Evolutionary conservation across 345 rosid species (phyloP).

Genomic region (Angophora floribunda): DNA sequence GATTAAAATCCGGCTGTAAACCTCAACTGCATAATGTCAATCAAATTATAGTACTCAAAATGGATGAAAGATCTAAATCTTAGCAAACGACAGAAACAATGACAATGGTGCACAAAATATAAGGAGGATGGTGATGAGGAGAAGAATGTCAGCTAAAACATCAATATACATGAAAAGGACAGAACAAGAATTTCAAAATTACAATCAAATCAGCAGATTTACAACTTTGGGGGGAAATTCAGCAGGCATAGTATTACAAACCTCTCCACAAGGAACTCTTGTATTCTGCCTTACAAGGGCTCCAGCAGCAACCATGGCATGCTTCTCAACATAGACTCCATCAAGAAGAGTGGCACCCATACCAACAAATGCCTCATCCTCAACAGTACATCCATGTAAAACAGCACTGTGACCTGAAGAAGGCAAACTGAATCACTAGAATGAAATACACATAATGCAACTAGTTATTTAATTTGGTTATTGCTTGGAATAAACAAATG

Average conservation of each 20-base stretch:
- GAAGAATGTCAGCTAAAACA: background rate
- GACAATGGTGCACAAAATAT: background rate
- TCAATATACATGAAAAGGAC: background rate
- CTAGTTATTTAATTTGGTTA: background rate
- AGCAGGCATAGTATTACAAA: constrained; percentile 3
- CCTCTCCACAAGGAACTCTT: constrained; percentile 84
- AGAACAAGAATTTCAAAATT: background rate
- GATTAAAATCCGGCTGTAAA: background rate
- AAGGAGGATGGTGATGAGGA: background rate
- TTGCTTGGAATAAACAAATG: background rate
- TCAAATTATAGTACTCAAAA: background rate
- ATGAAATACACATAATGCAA: background rate
- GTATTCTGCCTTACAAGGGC: constrained; percentile 93
- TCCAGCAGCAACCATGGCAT: constrained; percentile 96
- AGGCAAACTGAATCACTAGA: background rate
- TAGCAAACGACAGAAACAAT: background rate
- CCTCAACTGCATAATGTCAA: background rate
- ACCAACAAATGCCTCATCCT: constrained; percentile 85
- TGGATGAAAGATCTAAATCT: background rate
- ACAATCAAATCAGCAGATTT: background rate
- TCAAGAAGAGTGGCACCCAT: constrained; percentile 95
- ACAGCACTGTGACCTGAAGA: constrained; percentile 89
- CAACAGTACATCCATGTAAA: constrained; percentile 93
- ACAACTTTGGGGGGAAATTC: background rate
- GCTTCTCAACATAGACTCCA: constrained; percentile 79